Evolutionary conservation across 306 rosid genomes (phyloP).

Genomic region (Echinosophora koreensis): DNA sequence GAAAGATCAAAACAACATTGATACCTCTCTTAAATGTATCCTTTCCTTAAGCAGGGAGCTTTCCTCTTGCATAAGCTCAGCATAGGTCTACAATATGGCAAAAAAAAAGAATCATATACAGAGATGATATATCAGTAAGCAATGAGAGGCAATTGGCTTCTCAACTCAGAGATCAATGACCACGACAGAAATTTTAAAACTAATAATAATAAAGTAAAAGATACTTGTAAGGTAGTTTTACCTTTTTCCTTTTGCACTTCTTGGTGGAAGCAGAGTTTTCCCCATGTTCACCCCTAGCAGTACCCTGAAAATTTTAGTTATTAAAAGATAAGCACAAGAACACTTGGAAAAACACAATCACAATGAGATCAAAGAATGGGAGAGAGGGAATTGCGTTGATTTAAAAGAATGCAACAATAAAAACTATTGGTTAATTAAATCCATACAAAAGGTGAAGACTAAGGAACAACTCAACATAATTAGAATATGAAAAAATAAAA

Average conservation of each 20-base stretch:
- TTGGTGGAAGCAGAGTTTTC: conserved; percentile 60
- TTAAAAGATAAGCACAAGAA: conserved; percentile 23
- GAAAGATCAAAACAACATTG: background rate
- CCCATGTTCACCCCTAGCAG: too few species aligned
- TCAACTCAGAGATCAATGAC: conserved; percentile 1
- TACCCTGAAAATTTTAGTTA: conserved; percentile 62
- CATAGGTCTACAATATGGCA: conserved; percentile 71
- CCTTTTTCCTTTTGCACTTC: conserved; percentile 75
- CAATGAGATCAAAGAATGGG: background rate
- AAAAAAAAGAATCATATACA: conserved; percentile 8
- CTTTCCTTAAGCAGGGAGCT: conserved; percentile 73
- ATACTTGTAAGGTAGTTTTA: conserved; percentile 35
- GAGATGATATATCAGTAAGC: background rate
- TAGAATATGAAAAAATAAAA: too few species aligned
- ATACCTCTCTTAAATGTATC: conserved; percentile 63
- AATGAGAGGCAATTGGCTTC: background rate
- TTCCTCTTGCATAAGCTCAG: conserved; percentile 85
- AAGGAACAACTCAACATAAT: too few species aligned
- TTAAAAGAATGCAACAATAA: too few species aligned
- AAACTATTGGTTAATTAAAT: too few species aligned
- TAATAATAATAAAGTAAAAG: background rate
- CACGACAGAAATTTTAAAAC: background rate
- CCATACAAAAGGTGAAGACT: too few species aligned
- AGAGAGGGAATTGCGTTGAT: too few species aligned
- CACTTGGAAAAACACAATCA: background rate